phyloP scores from a whole-genome alignment of 2,329 filamentous ascomycete species.

The Phyllosticta ampelicida region DNA sequence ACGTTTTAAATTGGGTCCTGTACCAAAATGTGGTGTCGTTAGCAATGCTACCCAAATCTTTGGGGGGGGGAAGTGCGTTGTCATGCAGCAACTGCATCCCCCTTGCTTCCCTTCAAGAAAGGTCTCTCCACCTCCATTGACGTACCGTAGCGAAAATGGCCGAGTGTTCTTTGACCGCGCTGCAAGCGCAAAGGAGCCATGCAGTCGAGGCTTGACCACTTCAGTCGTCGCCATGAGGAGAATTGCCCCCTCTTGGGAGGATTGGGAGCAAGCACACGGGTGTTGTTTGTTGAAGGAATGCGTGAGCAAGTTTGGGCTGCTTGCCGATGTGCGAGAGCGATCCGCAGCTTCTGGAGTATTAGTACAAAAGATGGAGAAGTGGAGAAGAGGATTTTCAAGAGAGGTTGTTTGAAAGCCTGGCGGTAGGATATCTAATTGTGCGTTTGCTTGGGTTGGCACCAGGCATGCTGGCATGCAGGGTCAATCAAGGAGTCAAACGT shows the following conservation, averaged over 20 bases:
- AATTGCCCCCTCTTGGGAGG: background rate
- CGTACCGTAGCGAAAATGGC: slow-evolving; percentile 10
- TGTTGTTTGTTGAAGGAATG: background rate
- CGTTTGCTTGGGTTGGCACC: background rate
- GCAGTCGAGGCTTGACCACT: slow-evolving; percentile 2
- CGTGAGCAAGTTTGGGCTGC: background rate
- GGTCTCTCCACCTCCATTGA: background rate
- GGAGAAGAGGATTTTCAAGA: background rate
- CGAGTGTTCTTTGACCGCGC: slow-evolving; percentile 5
- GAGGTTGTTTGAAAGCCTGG: background rate
- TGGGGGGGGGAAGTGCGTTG: background rate
- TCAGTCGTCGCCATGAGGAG: slow-evolving; percentile 3
- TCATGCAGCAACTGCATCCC: background rate
- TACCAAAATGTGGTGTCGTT: background rate
- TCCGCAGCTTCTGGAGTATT: background rate
- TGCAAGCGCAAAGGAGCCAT: slow-evolving; percentile 1
- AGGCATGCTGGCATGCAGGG: background rate
- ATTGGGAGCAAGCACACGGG: background rate
- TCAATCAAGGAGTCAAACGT: slow-evolving; percentile 9
- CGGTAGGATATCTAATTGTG: background rate
- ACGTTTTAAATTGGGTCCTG: slow-evolving; percentile 31
- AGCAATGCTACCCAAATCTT: background rate
- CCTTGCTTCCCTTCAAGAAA: slow-evolving; percentile 1
- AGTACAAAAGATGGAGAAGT: background rate
- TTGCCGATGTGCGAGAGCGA: background rate